Evolutionary conservation across 495 filamentous ascomycete species (phyloP).

Genomic region (Daldinia caldariorum): DNA sequence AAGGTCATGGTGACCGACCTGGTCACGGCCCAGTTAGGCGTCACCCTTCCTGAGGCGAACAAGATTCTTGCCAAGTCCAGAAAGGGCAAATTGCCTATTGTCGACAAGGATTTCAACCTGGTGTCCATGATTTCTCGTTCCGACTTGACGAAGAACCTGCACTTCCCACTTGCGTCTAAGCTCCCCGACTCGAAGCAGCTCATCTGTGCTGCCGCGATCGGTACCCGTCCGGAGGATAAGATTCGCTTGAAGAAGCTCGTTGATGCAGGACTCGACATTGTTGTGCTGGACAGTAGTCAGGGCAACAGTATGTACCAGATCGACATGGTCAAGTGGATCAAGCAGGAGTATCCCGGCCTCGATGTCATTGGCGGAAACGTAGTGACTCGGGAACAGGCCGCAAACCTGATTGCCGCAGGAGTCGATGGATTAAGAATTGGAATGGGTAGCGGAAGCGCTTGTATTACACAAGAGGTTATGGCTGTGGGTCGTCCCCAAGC

Average conservation of each 20-base stretch:
- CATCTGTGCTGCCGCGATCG: slow-evolving; percentile 93
- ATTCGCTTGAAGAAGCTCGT: slow-evolving; percentile 83
- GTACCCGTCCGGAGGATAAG: slow-evolving; percentile 93
- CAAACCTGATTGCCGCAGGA: slow-evolving; percentile 88
- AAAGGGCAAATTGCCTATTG: slow-evolving; percentile 98
- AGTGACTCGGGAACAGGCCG: slow-evolving; percentile 94
- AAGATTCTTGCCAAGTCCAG: slow-evolving; percentile 92
- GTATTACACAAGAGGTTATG: slow-evolving; percentile 99
- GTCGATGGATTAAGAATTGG: slow-evolving; percentile 97
- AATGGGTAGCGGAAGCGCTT: slow-evolving; percentile 98
- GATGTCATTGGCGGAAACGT: slow-evolving; percentile 99
- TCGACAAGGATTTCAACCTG: slow-evolving; percentile 86
- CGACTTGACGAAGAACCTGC: slow-evolving; percentile 98
- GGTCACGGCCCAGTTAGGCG: slow-evolving; percentile 86
- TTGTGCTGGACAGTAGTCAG: slow-evolving; percentile 93
- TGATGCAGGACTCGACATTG: slow-evolving; percentile 95
- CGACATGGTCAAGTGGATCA: slow-evolving; percentile 96
- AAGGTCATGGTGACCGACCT: slow-evolving; percentile 96
- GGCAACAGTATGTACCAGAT: slow-evolving; percentile 98
- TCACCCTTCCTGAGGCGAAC: slow-evolving; percentile 89
- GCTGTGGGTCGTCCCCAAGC: slow-evolving; percentile 96
- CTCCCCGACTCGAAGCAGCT: slow-evolving; percentile 97
- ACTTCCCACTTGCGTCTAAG: slow-evolving; percentile 97
- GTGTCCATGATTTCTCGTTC: slow-evolving; percentile 95
- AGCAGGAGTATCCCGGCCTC: slow-evolving; percentile 81